Base-by-base conservation (phyloP, 2,329 filamentous ascomycete species). In the Fusarium sp. region DNA sequence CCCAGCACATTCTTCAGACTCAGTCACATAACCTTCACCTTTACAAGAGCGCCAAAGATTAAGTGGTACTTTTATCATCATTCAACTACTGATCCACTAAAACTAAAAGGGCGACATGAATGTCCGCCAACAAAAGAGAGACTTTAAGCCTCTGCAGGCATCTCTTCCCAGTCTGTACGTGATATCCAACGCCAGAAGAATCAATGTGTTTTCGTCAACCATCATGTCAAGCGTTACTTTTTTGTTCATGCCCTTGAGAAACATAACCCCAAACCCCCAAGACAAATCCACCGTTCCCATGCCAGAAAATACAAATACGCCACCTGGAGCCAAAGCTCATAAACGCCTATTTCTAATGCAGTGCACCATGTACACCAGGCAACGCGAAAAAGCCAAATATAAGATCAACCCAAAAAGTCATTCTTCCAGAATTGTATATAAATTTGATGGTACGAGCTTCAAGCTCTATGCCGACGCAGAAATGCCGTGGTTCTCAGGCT, bases 171-270 rank as follows among this genome's bases (percentile, higher is more conserved):
- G 13, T 53, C 26, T 49, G 62, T 60, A 46, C 44, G 55, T 41
- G 50, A 52, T 59, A 66, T 68, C 66, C 62, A 75, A 75, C 72
- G 71, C 69, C 63, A 43, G 34, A 49, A 49, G 31, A 41, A 63
- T 57, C 60, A 63, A 70, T 69, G 61, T 69, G 63, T 66, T 57
- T 59, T 75, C 72, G 46, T 72, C 37, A 72, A 70, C 67, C 49
- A 52, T 75, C 71, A 69, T 74, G 51, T 62, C 67, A 56, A 65
- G 52, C 69, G 60, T 75, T 68, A 53, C 72, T 72, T 74, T 71
- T 74, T 59, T 43, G 43, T 42, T 52, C 34, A 53, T 65, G 30
- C 50, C 62, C 54, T 62, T 31, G n/a, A 46, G 37, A 65, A 68
- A 50, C 56, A 65, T 55, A 30, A 62, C 67, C 43, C 55, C 28